Evolutionary conservation across 805 yeast genomes (phyloP).

Genomic region (Candida loeiensis): DNA sequence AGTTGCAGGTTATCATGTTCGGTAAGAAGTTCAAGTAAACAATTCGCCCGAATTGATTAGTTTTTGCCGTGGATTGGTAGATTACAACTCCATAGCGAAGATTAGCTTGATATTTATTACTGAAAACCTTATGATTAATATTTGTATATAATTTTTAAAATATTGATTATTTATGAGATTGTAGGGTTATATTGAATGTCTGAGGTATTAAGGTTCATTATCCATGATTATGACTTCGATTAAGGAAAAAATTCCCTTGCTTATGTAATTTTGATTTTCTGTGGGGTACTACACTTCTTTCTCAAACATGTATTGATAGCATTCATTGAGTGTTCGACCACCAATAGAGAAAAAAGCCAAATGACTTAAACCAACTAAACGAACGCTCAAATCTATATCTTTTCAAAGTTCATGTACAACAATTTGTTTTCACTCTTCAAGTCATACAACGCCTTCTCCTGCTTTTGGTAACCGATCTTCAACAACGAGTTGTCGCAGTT

Average conservation of each 20-base stretch:
- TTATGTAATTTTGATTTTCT: no score
- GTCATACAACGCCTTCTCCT: conserved; percentile 71
- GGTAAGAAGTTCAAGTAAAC: conserved; percentile 88
- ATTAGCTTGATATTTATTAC: conserved; percentile 5
- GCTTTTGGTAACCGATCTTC: conserved; percentile 49
- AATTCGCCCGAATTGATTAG: background rate
- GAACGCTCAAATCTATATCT: conserved; percentile 14
- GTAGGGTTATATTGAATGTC: no score
- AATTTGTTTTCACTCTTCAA: conserved; percentile 65
- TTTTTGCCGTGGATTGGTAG: background rate
- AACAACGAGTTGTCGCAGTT: conserved; percentile 23
- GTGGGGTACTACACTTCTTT: no score
- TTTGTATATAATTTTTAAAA: conserved; percentile 8
- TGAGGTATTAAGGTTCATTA: no score
- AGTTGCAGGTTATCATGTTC: conserved; percentile 88
- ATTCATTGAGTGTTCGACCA: conserved; percentile 11
- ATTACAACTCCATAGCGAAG: conserved; percentile 2
- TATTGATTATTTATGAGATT: conserved; percentile 1
- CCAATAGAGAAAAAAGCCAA: conserved; percentile 14
- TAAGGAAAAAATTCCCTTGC: no score
- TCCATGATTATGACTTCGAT: no score
- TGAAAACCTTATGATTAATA: conserved; percentile 6
- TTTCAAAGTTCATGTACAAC: conserved; percentile 63
- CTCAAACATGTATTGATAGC: background rate
- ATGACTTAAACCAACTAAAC: conserved; percentile 15